Conservation (phyloP, 2,329 filamentous ascomycete genomes). For the Sclerotinia spermophila region DNA sequence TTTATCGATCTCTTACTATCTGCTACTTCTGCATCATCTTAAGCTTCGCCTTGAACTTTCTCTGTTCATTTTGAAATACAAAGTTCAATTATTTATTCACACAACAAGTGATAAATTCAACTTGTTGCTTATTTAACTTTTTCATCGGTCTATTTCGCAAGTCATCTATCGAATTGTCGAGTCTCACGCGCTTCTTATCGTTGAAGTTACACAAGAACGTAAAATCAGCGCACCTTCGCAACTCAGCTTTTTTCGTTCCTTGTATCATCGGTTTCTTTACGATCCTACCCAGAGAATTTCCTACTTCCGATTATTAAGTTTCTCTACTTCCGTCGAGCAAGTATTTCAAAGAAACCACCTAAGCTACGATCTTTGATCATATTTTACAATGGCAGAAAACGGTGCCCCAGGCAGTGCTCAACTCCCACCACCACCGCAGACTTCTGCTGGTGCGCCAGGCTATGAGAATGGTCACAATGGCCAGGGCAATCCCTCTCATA, state of each 20-base stretch:
- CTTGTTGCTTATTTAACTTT: slow-evolving; percentile 31
- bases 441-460: slow-evolving; percentile 67
- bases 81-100: slow-evolving; percentile 12
- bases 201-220: slow-evolving; percentile 34
- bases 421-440: slow-evolving; percentile 66
- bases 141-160: slow-evolving; percentile 33
- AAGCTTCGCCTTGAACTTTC: slow-evolving; percentile 28
- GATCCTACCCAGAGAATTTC: slow-evolving; percentile 25
- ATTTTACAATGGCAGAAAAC: slow-evolving; percentile 71
- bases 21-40: slow-evolving; percentile 31
- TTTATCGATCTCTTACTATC: slow-evolving; percentile 23
- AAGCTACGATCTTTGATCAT: slow-evolving; percentile 26
- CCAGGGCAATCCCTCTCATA: slow-evolving; percentile 68
- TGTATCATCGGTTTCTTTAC: slow-evolving; percentile 26
- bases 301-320: slow-evolving; percentile 23
- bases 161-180: slow-evolving; percentile 30
- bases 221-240: slow-evolving; percentile 26
- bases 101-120: slow-evolving; percentile 29
- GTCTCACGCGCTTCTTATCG: slow-evolving; percentile 34
- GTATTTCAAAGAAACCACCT: slow-evolving; percentile 23
- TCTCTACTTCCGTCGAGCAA: slow-evolving; percentile 28
- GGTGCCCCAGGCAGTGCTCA: slow-evolving; percentile 59
- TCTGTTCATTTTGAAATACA: slow-evolving; percentile 13
- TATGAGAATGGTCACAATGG: slow-evolving; percentile 73
- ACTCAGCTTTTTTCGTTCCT: slow-evolving; percentile 27